phyloP scores from a whole-genome alignment of 2,329 filamentous ascomycete genomes.

The Fonsecaea nubica region DNA sequence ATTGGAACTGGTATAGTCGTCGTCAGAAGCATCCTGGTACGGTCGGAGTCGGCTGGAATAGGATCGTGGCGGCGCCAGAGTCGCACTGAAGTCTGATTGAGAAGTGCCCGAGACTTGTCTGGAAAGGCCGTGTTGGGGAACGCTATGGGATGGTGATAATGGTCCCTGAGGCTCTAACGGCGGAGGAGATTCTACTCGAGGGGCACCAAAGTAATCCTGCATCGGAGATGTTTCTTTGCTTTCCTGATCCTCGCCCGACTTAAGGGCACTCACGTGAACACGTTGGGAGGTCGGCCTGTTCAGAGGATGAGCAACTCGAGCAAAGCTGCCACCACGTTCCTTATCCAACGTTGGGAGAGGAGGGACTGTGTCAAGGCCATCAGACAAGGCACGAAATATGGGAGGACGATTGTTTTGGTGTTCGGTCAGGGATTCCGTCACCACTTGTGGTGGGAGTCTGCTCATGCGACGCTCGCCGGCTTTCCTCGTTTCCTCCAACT shows the following conservation, averaged over 20 bases:
- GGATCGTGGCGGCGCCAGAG: constrained; percentile 34
- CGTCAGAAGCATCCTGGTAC: constrained; percentile 71
- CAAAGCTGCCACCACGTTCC: constrained; percentile 42
- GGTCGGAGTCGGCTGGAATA: constrained; percentile 41
- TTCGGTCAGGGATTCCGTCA: constrained; percentile 79
- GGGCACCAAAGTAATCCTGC: constrained; percentile 40
- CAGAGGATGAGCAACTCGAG: constrained; percentile 53
- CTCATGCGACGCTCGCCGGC: constrained; percentile 80
- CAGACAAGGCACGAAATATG: constrained; percentile 79
- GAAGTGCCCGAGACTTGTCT: constrained; percentile 31
- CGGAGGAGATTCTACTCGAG: constrained; percentile 40
- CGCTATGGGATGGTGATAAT: constrained; percentile 11
- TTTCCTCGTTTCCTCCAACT: constrained; percentile 77
- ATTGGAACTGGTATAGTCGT: constrained; percentile 69
- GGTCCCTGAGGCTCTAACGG: constrained; percentile 21
- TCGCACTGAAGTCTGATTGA: constrained; percentile 28
- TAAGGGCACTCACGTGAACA: constrained; percentile 71
- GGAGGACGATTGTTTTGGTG: constrained; percentile 67
- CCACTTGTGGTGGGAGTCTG: constrained; percentile 80
- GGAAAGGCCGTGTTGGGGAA: constrained; percentile 8
- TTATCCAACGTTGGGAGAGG: constrained; percentile 54
- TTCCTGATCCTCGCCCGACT: constrained; percentile 43
- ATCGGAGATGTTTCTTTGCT: constrained; percentile 8
- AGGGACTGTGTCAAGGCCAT: constrained; percentile 51
- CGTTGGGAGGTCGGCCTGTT: constrained; percentile 75